phyloP scores from a whole-genome alignment of 2,329 filamentous ascomycete species.

The Colletotrichum scovillei region DNA sequence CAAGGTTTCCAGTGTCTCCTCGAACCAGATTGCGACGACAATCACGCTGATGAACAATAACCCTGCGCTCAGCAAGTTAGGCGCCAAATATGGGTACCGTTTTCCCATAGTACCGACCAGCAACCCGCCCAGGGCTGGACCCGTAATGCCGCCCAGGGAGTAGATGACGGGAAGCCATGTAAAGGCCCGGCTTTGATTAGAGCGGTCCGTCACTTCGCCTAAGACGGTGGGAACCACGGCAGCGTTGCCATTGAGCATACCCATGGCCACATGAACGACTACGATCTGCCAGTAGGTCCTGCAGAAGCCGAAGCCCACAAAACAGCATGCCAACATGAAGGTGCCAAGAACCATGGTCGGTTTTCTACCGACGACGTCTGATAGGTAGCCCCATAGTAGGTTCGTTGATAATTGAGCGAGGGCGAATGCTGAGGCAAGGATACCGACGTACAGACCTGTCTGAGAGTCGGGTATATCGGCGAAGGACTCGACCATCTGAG shows the following conservation, averaged over 20 bases:
- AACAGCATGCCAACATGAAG: conserved; percentile 82
- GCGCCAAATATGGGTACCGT: conserved; percentile 83
- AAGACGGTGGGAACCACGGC: conserved; percentile 93
- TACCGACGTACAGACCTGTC: conserved; percentile 88
- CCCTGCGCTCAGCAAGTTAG: conserved; percentile 82
- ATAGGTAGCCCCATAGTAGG: conserved; percentile 89
- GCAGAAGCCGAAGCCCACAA: conserved; percentile 89
- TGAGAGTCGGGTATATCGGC: conserved; percentile 78
- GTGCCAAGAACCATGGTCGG: conserved; percentile 87
- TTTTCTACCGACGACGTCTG: conserved; percentile 82
- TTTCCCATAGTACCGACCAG: conserved; percentile 73
- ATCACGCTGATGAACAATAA: conserved; percentile 80
- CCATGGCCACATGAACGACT: conserved; percentile 89
- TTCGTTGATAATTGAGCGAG: conserved; percentile 93
- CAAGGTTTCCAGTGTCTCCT: conserved; percentile 80
- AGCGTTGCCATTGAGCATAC: conserved; percentile 93
- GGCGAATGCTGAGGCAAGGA: conserved; percentile 91
- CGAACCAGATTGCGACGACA: conserved; percentile 81
- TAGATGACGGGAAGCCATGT: conserved; percentile 97
- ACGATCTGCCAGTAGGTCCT: conserved; percentile 85
- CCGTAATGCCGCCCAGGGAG: conserved; percentile 91
- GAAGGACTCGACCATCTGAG: conserved; percentile 89
- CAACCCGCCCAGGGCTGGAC: conserved; percentile 89
- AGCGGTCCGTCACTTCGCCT: conserved; percentile 93
- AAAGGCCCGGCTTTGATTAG: conserved; percentile 93